Base-by-base conservation (phyloP, 805 yeast species). In the Kuraishia borneana region DNA sequence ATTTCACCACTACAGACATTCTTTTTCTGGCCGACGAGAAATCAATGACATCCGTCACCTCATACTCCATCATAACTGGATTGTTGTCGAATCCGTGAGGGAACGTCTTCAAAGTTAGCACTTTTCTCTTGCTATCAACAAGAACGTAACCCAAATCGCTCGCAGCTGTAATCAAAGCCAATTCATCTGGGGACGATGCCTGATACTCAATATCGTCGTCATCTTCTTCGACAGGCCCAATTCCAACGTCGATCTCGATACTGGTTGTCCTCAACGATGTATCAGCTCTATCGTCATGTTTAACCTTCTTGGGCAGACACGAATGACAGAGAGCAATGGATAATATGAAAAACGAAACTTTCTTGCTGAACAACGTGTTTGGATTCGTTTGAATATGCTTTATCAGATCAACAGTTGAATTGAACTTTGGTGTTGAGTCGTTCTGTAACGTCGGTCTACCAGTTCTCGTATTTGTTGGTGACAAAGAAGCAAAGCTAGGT, bases 121-220 rank as follows among this genome's bases (percentile, higher is more conserved):
- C 53, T 38, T 69, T 70, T 31, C 73, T 73, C 39, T 73, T 73
- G 36, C 82, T 72, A 38, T 83, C 85, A 37, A 63, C 67, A 6
- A 88, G 82, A n/a, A 88, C 76, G 53, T 66, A 92, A 0, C 99
- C 99, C 65, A 92, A 66, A 50, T 92, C 98, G 44, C 95, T 68
- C 0, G 98, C 98, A 1, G 97, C 98, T 31, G 80, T 74, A 3
- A 92, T 89, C 21, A 92, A 60, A 0, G 99, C 98, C 33, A 88
- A 58, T 53, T 92, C 99, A 57, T 92, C 99, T 0, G 98, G 99
- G 0, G 96, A 88, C 0, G 97, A 76, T 0, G 97, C 84, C 51
- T 89, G 96, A 47, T 92, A 92, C 37, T 74, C 77, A 18, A 87
- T 71, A 17, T 65, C 61, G 17, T 65, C 75, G 29, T 61, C 70